Conservation (phyloP, 1,139 yeast species). For the Hansenula anomala region DNA sequence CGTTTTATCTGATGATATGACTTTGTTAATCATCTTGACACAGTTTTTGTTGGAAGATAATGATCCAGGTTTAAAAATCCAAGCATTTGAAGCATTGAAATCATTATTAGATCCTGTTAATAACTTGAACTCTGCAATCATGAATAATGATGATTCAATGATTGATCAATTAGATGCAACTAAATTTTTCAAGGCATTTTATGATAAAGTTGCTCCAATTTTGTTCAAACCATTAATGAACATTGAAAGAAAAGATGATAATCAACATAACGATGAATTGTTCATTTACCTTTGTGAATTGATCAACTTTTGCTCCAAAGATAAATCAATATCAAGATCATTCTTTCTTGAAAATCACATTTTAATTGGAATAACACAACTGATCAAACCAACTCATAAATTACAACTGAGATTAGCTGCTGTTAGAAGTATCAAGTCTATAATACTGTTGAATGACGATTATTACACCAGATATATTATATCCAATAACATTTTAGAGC, state of each 20-base stretch:
- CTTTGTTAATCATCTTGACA: constrained; percentile 55
- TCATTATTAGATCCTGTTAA: constrained; percentile 53
- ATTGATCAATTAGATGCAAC: constrained; percentile 40
- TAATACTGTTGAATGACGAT: constrained; percentile 58
- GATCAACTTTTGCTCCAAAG: constrained; percentile 57
- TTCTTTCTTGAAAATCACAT: constrained; percentile 57
- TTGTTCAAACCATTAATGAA: constrained; percentile 49
- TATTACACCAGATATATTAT: constrained; percentile 53
- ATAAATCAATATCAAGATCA: constrained; percentile 46
- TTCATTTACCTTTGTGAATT: constrained; percentile 68
- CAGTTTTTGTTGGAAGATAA: constrained; percentile 58
- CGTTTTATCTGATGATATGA: constrained; percentile 50
- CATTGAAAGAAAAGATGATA: constrained; percentile 15
- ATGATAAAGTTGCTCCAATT: constrained; percentile 53
- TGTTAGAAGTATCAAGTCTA: constrained; percentile 55
- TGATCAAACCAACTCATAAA: constrained; percentile 34
- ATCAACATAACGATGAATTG: constrained; percentile 30
- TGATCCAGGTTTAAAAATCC: constrained; percentile 72
- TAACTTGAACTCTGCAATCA: constrained; percentile 11
- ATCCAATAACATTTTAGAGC: constrained; percentile 46
- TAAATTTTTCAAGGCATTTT: constrained; percentile 57
- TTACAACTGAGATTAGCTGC: constrained; percentile 61
- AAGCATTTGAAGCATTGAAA: constrained; percentile 79
- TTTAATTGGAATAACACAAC: constrained; percentile 45
- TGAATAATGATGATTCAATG: constrained; percentile 21